Conservation (phyloP, 225 moss, liverwort and hornwort species). For the Polytrichum formosum region DNA sequence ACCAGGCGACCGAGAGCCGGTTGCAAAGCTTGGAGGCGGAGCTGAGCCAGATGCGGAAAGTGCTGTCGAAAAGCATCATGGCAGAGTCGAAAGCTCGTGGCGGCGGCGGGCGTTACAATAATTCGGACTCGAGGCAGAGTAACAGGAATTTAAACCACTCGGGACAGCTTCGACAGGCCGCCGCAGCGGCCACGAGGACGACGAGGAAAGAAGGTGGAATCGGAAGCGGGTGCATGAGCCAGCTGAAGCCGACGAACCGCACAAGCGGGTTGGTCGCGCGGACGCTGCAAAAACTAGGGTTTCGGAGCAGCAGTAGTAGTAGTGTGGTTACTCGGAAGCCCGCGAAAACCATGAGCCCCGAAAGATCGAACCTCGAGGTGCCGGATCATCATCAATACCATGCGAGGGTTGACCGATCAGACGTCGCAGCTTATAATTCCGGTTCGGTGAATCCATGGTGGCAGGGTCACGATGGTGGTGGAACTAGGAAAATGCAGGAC, state of each 20-base stretch:
- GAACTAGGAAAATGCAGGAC: not conserved
- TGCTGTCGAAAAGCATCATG: slow-evolving; percentile 25
- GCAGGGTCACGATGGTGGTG: not conserved
- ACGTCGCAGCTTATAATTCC: not conserved
- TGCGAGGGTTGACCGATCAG: too few relatives aligned
- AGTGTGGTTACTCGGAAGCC: slow-evolving; percentile 7
- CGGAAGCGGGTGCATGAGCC: slow-evolving; percentile 30
- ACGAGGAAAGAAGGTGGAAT: slow-evolving; percentile 11
- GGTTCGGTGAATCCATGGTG: slow-evolving; percentile 17
- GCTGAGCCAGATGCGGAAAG: slow-evolving; percentile 38
- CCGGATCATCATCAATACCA: too few relatives aligned
- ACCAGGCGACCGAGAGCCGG: slow-evolving; percentile 62
- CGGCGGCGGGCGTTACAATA: slow-evolving; percentile 13
- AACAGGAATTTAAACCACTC: slow-evolving; percentile 7
- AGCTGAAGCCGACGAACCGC: slow-evolving; percentile 35
- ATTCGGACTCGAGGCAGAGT: not conserved
- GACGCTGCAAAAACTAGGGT: slow-evolving; percentile 37
- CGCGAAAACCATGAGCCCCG: not conserved
- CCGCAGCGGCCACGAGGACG: not conserved
- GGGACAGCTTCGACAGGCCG: not conserved
- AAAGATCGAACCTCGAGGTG: not conserved
- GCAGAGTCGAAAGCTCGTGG: slow-evolving; percentile 4
- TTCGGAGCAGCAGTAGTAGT: slow-evolving; percentile 22
- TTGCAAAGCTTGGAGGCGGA: slow-evolving; percentile 63
- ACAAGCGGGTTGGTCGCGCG: slow-evolving; percentile 34